Conservation (phyloP, 2,329 filamentous ascomycete species). For the Dactylellina leptospora region DNA sequence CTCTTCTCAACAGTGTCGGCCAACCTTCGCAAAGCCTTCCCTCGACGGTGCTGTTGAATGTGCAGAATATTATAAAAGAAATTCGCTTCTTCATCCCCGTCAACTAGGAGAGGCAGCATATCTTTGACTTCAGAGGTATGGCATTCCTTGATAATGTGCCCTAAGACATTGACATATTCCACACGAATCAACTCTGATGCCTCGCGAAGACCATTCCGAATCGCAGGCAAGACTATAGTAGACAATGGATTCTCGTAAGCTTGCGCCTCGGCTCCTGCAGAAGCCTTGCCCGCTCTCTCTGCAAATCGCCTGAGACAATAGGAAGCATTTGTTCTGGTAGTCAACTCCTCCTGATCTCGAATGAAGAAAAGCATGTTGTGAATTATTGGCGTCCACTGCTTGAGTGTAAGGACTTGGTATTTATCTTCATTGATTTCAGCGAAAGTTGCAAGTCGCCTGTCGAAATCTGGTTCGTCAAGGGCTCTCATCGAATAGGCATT, state of each 20-base stretch:
- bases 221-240: conserved; percentile 74
- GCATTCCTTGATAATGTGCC: conserved; percentile 77
- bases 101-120: conserved; percentile 74
- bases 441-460: conserved; percentile 80
- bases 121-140: conserved; percentile 78
- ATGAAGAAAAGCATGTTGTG: conserved; percentile 91
- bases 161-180: conserved; percentile 82
- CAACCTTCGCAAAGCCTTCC: conserved; percentile 82
- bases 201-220: conserved; percentile 79
- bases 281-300: conserved; percentile 66
- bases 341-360: conserved; percentile 84
- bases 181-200: conserved; percentile 82
- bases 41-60: conserved; percentile 84
- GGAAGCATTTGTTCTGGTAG: conserved; percentile 83
- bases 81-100: conserved; percentile 78
- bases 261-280: conserved; percentile 62
- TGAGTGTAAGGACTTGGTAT: conserved; percentile 69
- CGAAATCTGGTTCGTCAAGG: conserved; percentile 88
- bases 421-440: conserved; percentile 72
- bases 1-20: conserved; percentile 72
- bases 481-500: conserved; percentile 78
- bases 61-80: conserved; percentile 95
- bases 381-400: conserved; percentile 86
- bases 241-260: conserved; percentile 70
- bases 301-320: conserved; percentile 82